Evolutionary conservation across 352 stramenopile genomes (phyloP).

Genomic region (Paralagenidium karlingii): DNA sequence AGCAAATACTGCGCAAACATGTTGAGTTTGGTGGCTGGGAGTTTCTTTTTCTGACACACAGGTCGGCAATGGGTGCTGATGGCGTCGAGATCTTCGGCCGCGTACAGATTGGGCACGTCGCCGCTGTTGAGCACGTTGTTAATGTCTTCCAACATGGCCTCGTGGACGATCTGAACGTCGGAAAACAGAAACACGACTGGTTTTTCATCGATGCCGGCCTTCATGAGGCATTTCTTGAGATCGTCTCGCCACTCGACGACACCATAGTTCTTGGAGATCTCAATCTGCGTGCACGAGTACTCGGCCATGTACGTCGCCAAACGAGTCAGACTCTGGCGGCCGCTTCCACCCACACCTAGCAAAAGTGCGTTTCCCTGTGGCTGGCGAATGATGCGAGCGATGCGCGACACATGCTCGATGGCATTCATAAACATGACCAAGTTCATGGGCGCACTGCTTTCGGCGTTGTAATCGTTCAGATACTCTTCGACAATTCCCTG

Average conservation of each 20-base stretch:
- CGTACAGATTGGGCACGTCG: constrained; percentile 92
- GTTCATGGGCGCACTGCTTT: constrained; percentile 79
- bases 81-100: constrained; percentile 83
- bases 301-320: constrained; percentile 89
- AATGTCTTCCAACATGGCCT: constrained; percentile 93
- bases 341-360: constrained; percentile 88
- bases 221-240: constrained; percentile 87
- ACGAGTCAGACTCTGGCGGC: constrained; percentile 83
- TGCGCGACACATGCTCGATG: constrained; percentile 79
- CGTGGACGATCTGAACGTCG: constrained; percentile 90
- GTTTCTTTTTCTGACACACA: constrained; percentile 84
- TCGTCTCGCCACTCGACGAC: constrained; percentile 90
- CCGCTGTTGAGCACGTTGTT: constrained; percentile 94
- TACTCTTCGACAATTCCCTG: constrained; percentile 75
- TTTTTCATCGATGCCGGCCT: constrained; percentile 88
- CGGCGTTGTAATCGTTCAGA: constrained; percentile 80
- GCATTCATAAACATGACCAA: constrained; percentile 84
- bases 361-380: constrained; percentile 85
- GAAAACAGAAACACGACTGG: constrained; percentile 91
- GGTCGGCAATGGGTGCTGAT: constrained; percentile 86
- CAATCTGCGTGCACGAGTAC: constrained; percentile 87
- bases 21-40: constrained; percentile 89
- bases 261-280: constrained; percentile 92
- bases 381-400: constrained; percentile 71
- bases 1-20: constrained; percentile 90